A percentile compares a stretch with the other conserved stretches of the same genome.
These are phyloP conservation scores for Cicer judaicum DNA, from an alignment of 306 rosid species.

Conservation along the genomic window DNA sequence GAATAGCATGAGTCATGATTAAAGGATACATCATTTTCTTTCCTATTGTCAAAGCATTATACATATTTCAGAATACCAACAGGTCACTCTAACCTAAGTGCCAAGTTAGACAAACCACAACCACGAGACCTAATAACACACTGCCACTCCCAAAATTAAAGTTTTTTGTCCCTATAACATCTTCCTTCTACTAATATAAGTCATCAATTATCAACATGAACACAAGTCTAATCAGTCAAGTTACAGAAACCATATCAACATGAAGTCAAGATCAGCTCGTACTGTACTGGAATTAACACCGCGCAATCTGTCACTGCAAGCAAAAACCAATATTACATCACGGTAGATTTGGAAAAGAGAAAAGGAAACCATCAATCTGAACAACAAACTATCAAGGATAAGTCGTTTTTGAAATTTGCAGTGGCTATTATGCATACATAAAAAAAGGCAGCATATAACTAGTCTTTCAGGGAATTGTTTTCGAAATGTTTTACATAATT, in stretches of 20 bases:
- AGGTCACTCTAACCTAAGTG: slow-evolving; percentile 65
- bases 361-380: slow-evolving; percentile 1
- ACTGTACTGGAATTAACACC: slow-evolving; percentile 48
- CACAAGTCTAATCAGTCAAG: slow-evolving; percentile 36
- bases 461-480: not conserved
- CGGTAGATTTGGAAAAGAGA: slow-evolving; percentile 19
- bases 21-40: slow-evolving; percentile 51
- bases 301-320: slow-evolving; percentile 51
- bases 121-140: slow-evolving; percentile 29
- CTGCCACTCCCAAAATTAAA: slow-evolving; percentile 50
- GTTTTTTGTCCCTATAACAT: slow-evolving; percentile 49
- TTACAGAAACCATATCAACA: slow-evolving; percentile 54
- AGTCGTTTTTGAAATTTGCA: not conserved
- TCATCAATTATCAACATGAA: slow-evolving; percentile 37
- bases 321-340: slow-evolving; percentile 44
- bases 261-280: slow-evolving; percentile 43
- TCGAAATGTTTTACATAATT: not conserved
- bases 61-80: slow-evolving; percentile 66
- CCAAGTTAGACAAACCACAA: slow-evolving; percentile 62
- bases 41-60: slow-evolving; percentile 52
- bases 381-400: slow-evolving; percentile 1
- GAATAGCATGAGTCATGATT: slow-evolving; percentile 46
- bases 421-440: not conserved
- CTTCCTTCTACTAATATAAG: slow-evolving; percentile 34
- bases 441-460: not conserved